Conservation (phyloP, 495 filamentous ascomycete genomes). For the Penicillium samsonianum region DNA sequence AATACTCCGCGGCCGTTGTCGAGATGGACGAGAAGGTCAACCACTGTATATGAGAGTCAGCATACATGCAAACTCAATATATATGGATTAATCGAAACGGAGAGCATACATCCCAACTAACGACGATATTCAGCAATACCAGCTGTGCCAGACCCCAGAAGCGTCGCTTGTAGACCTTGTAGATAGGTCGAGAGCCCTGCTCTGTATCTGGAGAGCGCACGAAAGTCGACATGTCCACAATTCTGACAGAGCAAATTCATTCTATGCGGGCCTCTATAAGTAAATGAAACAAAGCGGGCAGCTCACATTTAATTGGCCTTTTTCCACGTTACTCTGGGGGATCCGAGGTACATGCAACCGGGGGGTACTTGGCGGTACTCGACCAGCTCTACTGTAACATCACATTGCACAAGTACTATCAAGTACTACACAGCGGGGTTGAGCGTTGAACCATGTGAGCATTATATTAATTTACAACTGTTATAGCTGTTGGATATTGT, state of each 20-base stretch:
- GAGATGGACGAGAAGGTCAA: slow-evolving; percentile 89
- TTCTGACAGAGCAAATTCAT: slow-evolving; percentile 1
- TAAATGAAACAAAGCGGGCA: slow-evolving; percentile 4
- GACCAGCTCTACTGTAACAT: slow-evolving; percentile 6
- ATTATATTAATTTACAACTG: neutral
- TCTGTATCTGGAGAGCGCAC: slow-evolving; percentile 8
- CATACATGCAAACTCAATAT: no score
- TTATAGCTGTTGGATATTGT: neutral
- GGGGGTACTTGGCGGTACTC: slow-evolving; percentile 11
- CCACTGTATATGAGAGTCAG: slow-evolving; percentile 59
- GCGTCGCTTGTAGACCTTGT: slow-evolving; percentile 82
- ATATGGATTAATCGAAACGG: neutral
- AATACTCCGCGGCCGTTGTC: slow-evolving; percentile 73
- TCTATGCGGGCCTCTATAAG: neutral
- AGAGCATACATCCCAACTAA: slow-evolving; percentile 87
- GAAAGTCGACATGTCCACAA: slow-evolving; percentile 10
- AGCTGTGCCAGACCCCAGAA: slow-evolving; percentile 87
- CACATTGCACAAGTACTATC: slow-evolving; percentile 1
- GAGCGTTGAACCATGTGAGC: neutral
- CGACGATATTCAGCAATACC: slow-evolving; percentile 85
- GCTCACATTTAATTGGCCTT: neutral
- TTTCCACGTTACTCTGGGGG: neutral
- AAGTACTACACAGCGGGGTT: slow-evolving; percentile 11
- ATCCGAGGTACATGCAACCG: slow-evolving; percentile 13
- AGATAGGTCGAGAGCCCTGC: slow-evolving; percentile 40